Percentiles rank a stretch among this genome's conserved stretches.
These are phyloP conservation scores for Theobroma grandiflorum DNA, from an alignment of 441 rosid genomes.

Conservation along the genomic window DNA sequence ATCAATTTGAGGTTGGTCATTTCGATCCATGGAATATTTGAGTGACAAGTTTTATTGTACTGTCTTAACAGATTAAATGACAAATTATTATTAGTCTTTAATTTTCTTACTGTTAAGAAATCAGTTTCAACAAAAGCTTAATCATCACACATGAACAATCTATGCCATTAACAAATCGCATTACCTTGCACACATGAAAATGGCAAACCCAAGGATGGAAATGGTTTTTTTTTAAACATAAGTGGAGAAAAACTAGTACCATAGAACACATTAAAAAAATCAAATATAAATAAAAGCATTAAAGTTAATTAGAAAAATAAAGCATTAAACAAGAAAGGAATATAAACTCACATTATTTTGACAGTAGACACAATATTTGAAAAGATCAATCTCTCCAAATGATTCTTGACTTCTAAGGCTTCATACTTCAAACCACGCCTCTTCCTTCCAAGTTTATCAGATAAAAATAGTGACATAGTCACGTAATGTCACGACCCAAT, in stretches of 20 bases:
- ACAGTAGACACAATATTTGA: conserved; percentile 75
- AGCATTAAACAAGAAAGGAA: not conserved
- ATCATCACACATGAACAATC: too few relatives aligned
- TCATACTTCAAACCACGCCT: conserved; percentile 88
- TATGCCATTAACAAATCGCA: conserved; percentile 7
- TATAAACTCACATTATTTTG: conserved; percentile 70
- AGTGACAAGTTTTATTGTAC: too few relatives aligned
- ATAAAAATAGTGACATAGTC: conserved; percentile 70
- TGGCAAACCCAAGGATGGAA: conserved; percentile 89
- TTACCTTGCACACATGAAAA: conserved; percentile 79
- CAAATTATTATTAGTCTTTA: too few relatives aligned
- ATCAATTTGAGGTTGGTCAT: too few relatives aligned
- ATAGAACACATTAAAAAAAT: conserved; percentile 35
- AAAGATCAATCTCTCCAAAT: conserved; percentile 71
- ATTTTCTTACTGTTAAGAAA: too few relatives aligned
- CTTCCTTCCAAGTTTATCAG: conserved; percentile 71
- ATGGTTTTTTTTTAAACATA: conserved; percentile 31
- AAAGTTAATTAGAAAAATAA: conserved; percentile 17
- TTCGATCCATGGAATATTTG: too few relatives aligned
- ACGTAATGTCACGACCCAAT: too few relatives aligned
- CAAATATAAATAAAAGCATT: conserved; percentile 5
- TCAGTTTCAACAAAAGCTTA: too few relatives aligned
- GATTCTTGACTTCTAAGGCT: conserved; percentile 74
- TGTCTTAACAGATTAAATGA: too few relatives aligned
- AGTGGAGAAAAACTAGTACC: conserved; percentile 67